These are phyloP conservation scores for Mycena vitilis DNA, from an alignment of 768 basidiomycete species.

Conservation along the genomic window DNA sequence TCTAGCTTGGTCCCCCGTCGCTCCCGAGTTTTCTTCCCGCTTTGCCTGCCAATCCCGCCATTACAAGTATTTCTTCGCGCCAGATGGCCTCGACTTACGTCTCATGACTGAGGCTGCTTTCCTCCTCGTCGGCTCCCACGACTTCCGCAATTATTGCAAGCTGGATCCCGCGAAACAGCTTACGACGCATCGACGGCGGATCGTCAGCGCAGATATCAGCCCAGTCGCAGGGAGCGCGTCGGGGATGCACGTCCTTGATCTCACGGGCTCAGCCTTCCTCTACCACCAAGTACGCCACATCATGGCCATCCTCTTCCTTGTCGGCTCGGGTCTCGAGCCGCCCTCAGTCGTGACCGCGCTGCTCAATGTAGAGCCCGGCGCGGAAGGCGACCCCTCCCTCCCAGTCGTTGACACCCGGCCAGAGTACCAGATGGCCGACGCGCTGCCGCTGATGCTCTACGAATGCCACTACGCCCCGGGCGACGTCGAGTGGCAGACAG, in stretches of 20 bases:
- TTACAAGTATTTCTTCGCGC: conserved; percentile 97
- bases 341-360: conserved; percentile 78
- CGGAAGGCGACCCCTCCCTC: conserved; percentile 51
- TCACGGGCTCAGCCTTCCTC: conserved; percentile 88
- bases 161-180: conserved; percentile 94
- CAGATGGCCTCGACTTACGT: conserved; percentile 71
- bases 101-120: conserved; percentile 82
- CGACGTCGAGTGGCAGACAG: conserved; percentile 77
- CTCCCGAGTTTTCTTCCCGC: conserved; percentile 83
- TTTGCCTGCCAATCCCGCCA: conserved; percentile 89
- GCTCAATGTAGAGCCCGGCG: conserved; percentile 69
- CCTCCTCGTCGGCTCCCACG: conserved; percentile 86
- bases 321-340: conserved; percentile 83
- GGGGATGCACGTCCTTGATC: conserved; percentile 79
- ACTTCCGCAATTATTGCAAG: conserved; percentile 96
- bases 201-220: conserved; percentile 74
- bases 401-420: conserved; percentile 79
- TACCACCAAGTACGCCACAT: conserved; percentile 98
- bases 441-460: conserved; percentile 91
- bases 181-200: conserved; percentile 76
- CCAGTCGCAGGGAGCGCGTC: conserved; percentile 49
- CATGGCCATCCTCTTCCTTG: conserved; percentile 90
- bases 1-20: conserved; percentile 93
- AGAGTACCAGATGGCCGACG: conserved; percentile 94
- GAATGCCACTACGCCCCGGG: conserved; percentile 80